A percentile compares a stretch with the other conserved stretches of the same genome.
phyloP scores from a whole-genome alignment of 78 protist genomes.

The Emiliania huxleyi region DNA sequence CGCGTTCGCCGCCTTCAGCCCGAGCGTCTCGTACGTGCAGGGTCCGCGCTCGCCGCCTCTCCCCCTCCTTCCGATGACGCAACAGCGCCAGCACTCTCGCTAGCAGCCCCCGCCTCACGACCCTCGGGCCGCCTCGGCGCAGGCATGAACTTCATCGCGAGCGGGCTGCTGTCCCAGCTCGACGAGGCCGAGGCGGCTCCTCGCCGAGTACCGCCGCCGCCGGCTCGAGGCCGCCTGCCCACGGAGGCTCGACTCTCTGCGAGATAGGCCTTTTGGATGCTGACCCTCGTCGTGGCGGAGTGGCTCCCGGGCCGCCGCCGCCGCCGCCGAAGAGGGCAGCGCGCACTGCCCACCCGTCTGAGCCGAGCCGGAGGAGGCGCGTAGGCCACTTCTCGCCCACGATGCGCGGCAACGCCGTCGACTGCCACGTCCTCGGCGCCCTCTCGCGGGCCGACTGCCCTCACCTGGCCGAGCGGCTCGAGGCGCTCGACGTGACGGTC shows the following conservation, averaged over 20 bases:
- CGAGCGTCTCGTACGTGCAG: constrained; percentile 75
- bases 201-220: too few species aligned
- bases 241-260: too few species aligned
- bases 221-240: too few species aligned
- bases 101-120: neutral
- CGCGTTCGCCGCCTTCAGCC: neutral
- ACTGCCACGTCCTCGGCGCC: constrained; percentile 60
- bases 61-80: too few species aligned
- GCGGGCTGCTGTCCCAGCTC: constrained; percentile 59
- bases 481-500: neutral
- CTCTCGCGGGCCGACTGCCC: constrained; percentile 33
- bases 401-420: constrained; percentile 64
- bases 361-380: too few species aligned
- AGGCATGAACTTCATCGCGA: constrained; percentile 77
- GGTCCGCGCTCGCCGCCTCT: neutral
- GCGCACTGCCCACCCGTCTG: too few species aligned
- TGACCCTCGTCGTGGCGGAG: constrained; percentile 64
- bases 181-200: constrained; percentile 73
- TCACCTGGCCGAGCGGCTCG: neutral
- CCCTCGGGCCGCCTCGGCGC: neutral
- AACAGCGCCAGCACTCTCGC: neutral
- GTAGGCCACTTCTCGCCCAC: constrained; percentile 56
- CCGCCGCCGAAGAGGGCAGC: too few species aligned
- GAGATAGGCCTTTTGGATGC: constrained; percentile 82
- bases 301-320: constrained; percentile 3